Percentiles rank a stretch among this genome's conserved stretches.
Conservation (phyloP, 2,329 filamentous ascomycete species). For the Penicillium decumbens region DNA sequence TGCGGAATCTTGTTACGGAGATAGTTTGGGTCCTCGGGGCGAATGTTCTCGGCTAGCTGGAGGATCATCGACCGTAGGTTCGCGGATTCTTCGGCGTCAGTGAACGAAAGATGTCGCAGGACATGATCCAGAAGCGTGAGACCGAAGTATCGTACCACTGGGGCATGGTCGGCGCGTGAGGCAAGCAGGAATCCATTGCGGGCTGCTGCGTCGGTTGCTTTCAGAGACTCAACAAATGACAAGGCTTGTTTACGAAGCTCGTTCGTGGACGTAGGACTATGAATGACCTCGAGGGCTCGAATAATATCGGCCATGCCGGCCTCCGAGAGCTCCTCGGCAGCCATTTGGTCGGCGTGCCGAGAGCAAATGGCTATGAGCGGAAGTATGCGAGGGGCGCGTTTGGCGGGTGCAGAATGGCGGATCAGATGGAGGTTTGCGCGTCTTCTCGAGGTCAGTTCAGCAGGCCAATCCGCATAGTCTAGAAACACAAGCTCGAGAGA, state of each 20-base stretch:
- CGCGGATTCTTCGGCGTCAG: slow-evolving; percentile 60
- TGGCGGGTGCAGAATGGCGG: background rate
- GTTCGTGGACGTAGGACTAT: slow-evolving; percentile 76
- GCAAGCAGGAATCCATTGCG: slow-evolving; percentile 81
- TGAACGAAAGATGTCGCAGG: slow-evolving; percentile 77
- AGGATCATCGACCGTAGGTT: slow-evolving; percentile 72
- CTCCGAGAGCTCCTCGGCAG: slow-evolving; percentile 34
- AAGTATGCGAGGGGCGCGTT: background rate
- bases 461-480: slow-evolving; percentile 1
- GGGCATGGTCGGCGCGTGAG: slow-evolving; percentile 66
- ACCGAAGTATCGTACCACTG: slow-evolving; percentile 87
- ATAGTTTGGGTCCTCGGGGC: slow-evolving; percentile 70
- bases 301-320: slow-evolving; percentile 56
- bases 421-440: background rate
- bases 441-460: background rate
- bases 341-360: slow-evolving; percentile 25
- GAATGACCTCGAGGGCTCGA: slow-evolving; percentile 80
- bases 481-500: background rate
- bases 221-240: slow-evolving; percentile 78
- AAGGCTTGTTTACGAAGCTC: slow-evolving; percentile 77
- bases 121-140: slow-evolving; percentile 86
- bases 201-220: slow-evolving; percentile 71
- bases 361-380: background rate
- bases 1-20: slow-evolving; percentile 90
- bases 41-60: slow-evolving; percentile 67